Evolutionary conservation across 305 asterid species (phyloP).

Genomic region (Euphrasia arctica): DNA sequence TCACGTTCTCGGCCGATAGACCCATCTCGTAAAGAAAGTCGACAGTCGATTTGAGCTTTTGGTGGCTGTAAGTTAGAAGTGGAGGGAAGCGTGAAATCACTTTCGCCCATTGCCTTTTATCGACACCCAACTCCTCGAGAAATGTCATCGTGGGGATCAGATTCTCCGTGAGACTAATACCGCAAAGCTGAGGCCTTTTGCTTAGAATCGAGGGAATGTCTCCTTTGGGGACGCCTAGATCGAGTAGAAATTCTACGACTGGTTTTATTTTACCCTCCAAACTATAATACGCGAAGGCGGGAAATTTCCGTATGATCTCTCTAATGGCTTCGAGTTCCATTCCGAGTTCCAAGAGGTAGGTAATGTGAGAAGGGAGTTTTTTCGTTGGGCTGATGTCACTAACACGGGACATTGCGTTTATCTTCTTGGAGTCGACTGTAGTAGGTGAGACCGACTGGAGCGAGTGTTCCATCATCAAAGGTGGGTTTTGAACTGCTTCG

Average conservation of each 20-base stretch:
- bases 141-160: slow-evolving; percentile 86
- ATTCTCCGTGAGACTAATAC: slow-evolving; percentile 85
- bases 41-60: slow-evolving; percentile 58
- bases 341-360: slow-evolving; percentile 83
- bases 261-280: slow-evolving; percentile 92
- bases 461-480: slow-evolving; percentile 32
- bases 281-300: slow-evolving; percentile 89
- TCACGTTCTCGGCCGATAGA: slow-evolving; percentile 68
- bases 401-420: slow-evolving; percentile 79
- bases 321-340: slow-evolving; percentile 71
- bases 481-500: slow-evolving; percentile 39
- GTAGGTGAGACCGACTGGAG: slow-evolving; percentile 45
- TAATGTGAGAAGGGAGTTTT: slow-evolving; percentile 68
- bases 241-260: slow-evolving; percentile 76
- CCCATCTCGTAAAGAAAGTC: slow-evolving; percentile 88
- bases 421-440: slow-evolving; percentile 48
- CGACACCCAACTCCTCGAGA: slow-evolving; percentile 82
- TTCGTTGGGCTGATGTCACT: slow-evolving; percentile 56
- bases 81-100: slow-evolving; percentile 86
- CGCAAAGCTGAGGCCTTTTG: slow-evolving; percentile 95
- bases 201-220: slow-evolving; percentile 65
- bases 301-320: slow-evolving; percentile 76
- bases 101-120: slow-evolving; percentile 85
- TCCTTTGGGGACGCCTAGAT: slow-evolving; percentile 64
- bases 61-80: slow-evolving; percentile 86